Evolutionary conservation across 805 yeast species (phyloP).

Genomic region (Lipomyces sp.): DNA sequence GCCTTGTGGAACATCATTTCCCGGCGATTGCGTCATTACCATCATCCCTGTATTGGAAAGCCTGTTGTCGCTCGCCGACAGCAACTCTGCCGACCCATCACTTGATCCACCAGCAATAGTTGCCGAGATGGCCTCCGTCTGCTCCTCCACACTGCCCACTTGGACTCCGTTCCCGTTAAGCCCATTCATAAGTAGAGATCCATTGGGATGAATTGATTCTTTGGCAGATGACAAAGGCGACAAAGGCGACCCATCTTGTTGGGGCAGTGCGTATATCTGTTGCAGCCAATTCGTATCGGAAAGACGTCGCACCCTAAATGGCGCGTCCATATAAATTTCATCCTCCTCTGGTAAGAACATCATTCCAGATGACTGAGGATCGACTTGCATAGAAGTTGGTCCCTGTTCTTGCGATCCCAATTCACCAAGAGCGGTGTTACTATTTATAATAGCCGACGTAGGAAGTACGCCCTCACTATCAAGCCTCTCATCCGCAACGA

Average conservation of each 20-base stretch:
- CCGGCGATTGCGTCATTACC: slow-evolving; percentile 28
- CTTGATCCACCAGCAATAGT: background rate
- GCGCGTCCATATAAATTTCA: slow-evolving; percentile 34
- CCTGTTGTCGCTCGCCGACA: slow-evolving; percentile 11
- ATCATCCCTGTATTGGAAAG: slow-evolving; percentile 20
- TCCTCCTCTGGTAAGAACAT: slow-evolving; percentile 35
- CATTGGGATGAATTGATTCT: background rate
- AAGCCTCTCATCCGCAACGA: slow-evolving; percentile 13
- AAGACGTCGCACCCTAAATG: slow-evolving; percentile 24
- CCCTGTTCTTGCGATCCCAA: background rate
- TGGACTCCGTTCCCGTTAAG: background rate
- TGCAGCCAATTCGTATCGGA: slow-evolving; percentile 30
- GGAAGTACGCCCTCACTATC: background rate
- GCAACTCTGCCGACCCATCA: background rate
- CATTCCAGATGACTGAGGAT: slow-evolving; percentile 5
- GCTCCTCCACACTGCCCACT: background rate
- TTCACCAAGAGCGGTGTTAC: background rate
- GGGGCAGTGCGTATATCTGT: slow-evolving; percentile 11
- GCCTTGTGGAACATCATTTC: slow-evolving; percentile 24
- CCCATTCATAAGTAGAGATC: background rate
- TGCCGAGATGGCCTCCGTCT: background rate
- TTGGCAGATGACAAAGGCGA: background rate
- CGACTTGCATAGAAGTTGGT: slow-evolving; percentile 3
- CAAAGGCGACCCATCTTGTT: background rate
- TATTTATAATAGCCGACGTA: background rate